Evolutionary conservation across 2,329 filamentous ascomycete species (phyloP).

Genomic region (Fusarium citri): DNA sequence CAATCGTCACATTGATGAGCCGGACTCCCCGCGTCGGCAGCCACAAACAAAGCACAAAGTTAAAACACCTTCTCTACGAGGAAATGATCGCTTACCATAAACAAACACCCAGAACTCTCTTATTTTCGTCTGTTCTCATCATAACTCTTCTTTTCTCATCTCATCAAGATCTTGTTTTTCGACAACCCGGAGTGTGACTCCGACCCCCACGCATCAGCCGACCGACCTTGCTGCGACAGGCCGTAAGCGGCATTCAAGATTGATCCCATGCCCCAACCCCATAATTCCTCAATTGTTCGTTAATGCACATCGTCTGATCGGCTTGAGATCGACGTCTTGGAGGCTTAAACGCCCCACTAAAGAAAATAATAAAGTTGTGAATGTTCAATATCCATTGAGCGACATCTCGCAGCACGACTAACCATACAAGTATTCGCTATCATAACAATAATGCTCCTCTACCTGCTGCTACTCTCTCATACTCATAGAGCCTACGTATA

Average conservation of each 20-base stretch:
- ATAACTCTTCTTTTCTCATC: background rate
- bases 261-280: background rate
- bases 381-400: background rate
- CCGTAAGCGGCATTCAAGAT: background rate
- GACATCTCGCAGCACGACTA: background rate
- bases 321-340: background rate
- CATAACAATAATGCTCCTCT: background rate
- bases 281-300: background rate
- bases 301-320: background rate
- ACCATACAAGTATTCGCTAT: background rate
- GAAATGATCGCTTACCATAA: background rate
- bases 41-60: background rate
- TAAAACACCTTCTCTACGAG: background rate
- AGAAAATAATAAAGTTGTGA: background rate
- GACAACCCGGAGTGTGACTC: background rate
- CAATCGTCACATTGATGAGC: background rate
- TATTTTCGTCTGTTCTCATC: background rate
- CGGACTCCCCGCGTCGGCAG: background rate
- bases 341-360: background rate
- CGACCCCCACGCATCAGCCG: conserved; percentile 2
- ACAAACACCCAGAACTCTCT: background rate
- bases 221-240: background rate
- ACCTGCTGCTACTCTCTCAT: background rate
- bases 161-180: background rate
- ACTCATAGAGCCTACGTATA: background rate